A percentile compares a stretch with the other conserved stretches of the same genome.
Evolutionary conservation across 805 yeast species (phyloP).

Genomic region (Komagataella kurtzmanii): DNA sequence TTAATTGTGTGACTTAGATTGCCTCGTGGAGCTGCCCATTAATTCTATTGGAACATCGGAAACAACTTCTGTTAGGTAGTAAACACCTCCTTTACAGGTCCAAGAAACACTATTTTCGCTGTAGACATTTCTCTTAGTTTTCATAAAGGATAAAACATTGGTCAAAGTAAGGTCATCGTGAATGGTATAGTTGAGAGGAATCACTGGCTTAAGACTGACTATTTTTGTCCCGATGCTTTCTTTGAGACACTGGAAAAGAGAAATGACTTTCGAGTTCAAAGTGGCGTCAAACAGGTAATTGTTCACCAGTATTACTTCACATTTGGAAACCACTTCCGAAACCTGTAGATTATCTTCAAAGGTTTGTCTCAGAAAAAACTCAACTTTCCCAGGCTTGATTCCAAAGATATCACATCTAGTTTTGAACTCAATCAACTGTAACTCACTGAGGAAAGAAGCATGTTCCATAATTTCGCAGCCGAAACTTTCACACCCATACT

Average conservation of each 20-base stretch:
- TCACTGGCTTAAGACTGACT: conserved; percentile 66
- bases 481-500: conserved; percentile 70
- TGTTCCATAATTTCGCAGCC: conserved; percentile 87
- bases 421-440: conserved; percentile 45
- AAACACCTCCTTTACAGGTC: conserved; percentile 77
- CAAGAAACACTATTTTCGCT: conserved; percentile 72
- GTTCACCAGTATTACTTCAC: conserved; percentile 68
- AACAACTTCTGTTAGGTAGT: conserved; percentile 59
- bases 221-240: conserved; percentile 56
- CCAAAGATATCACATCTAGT: conserved; percentile 55
- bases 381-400: conserved; percentile 37
- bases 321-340: conserved; percentile 33
- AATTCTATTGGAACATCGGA: not conserved
- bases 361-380: conserved; percentile 52
- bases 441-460: conserved; percentile 55
- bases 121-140: conserved; percentile 50
- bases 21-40: not conserved
- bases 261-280: conserved; percentile 54
- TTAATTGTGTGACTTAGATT: not conserved
- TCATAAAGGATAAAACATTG: conserved; percentile 49
- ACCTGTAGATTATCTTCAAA: conserved; percentile 58
- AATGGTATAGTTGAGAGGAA: conserved; percentile 62
- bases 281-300: conserved; percentile 75
- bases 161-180: conserved; percentile 24
- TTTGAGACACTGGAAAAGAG: conserved; percentile 46